Evolutionary conservation across 139 green algal genomes (phyloP), one percentile per base, ranked within the genome.

Genomic region (Haematococcus sp.): DNA sequence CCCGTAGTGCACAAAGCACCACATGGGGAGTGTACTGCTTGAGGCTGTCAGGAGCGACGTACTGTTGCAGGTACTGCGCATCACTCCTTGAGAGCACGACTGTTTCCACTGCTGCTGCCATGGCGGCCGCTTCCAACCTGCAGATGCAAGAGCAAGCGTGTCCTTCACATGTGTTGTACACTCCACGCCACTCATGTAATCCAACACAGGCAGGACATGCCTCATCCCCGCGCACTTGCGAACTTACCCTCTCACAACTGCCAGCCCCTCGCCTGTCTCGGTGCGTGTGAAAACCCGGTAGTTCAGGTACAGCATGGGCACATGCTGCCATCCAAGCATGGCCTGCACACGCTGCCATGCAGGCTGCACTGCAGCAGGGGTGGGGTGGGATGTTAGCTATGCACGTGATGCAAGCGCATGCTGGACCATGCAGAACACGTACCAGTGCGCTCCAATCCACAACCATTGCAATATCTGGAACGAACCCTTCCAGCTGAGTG

Each of bases 371-470:
- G 35, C 43, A 0, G 58, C n/a, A n/a, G n/a, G n/a, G n/a, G n/a
- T n/a, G n/a, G n/a, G n/a, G n/a, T n/a, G n/a, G n/a, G n/a, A n/a
- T n/a, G n/a, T n/a, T n/a, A n/a, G n/a, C n/a, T n/a, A n/a, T n/a
- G n/a, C n/a, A n/a, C n/a, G n/a, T n/a, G n/a, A n/a, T n/a, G n/a
- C n/a, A n/a, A n/a, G n/a, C n/a, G n/a, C n/a, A n/a, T n/a, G n/a
- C n/a, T n/a, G n/a, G n/a, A n/a, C n/a, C n/a, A n/a, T n/a, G n/a
- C n/a, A n/a, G 52, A 79, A 91, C 0, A 83, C 40, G 71, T 0
- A 20, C 63, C 73, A 84, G 67, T 2, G 77, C 73, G 27, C 79
- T 81, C 86, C 86, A 94, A 71, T 95, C 90, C 19, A 95, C 86
- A 0, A 70, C 83, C 4, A 92, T 60, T 5, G 84, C 65, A 15